Percentiles rank a stretch among this genome's conserved stretches.
Conservation (phyloP, 129 eudicot species). For the Flaveria robusta region DNA sequence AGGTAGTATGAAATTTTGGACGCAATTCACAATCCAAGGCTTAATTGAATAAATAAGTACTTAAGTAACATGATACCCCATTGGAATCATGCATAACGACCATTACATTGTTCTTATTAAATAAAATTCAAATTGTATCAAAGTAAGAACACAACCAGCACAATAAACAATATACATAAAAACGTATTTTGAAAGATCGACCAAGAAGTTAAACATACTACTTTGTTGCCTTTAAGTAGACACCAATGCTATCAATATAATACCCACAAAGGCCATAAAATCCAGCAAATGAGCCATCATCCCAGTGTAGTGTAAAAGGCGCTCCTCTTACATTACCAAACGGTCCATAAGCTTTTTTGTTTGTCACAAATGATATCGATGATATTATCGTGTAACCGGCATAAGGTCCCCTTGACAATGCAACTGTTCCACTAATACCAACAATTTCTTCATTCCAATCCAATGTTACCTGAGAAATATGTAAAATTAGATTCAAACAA, state of each 20-base stretch:
- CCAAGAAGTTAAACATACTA: too few species aligned
- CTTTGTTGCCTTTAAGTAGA: background rate
- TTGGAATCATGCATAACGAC: too few species aligned
- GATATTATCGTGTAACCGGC: background rate
- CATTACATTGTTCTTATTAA: too few species aligned
- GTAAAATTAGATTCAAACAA: background rate
- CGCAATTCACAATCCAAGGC: too few species aligned
- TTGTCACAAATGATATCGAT: constrained; percentile 12
- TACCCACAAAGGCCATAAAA: constrained; percentile 12
- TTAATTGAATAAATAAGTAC: too few species aligned
- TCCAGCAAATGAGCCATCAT: constrained; percentile 5
- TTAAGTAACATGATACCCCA: too few species aligned
- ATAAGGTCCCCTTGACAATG: background rate
- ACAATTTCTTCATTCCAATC: background rate
- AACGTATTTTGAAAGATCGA: too few species aligned
- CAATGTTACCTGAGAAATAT: background rate
- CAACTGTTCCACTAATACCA: constrained; percentile 16
- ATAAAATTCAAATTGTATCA: too few species aligned
- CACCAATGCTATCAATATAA: constrained; percentile 12
- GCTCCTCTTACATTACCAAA: constrained; percentile 13
- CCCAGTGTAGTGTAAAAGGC: background rate
- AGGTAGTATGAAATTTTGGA: too few species aligned
- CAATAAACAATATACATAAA: too few species aligned
- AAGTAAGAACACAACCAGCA: too few species aligned
- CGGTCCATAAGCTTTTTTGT: constrained; percentile 9